Percentiles rank a stretch among this genome's conserved stretches.
Evolutionary conservation across 306 rosid species (phyloP).

Genomic region (Cucurbita moschata): DNA sequence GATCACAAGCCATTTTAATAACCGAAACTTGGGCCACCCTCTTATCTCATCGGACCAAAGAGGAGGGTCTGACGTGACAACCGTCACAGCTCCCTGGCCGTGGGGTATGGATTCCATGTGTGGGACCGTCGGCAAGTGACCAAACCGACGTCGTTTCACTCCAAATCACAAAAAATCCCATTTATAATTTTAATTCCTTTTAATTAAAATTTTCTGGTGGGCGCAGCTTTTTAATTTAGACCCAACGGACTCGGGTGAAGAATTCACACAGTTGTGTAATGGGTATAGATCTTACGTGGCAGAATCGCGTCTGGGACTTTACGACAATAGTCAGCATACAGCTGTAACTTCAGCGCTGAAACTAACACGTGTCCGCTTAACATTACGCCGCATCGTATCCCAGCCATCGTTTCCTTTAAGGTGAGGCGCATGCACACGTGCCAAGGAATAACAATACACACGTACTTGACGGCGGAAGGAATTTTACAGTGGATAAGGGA

Average conservation of each 20-base stretch:
- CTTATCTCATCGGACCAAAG: not conserved
- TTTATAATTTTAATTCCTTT: no score
- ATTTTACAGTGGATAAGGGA: not conserved
- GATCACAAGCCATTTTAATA: slow-evolving; percentile 3
- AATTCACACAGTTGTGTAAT: not conserved
- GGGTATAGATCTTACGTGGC: not conserved
- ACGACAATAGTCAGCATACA: slow-evolving; percentile 1
- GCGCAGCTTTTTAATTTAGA: not conserved
- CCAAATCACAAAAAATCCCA: not conserved
- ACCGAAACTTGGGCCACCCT: not conserved
- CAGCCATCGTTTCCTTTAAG: not conserved
- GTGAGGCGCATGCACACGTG: not conserved
- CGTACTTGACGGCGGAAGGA: not conserved
- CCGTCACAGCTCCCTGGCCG: not conserved
- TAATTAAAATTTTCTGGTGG: no score
- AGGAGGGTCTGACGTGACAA: not conserved
- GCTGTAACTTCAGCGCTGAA: not conserved
- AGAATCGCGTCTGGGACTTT: not conserved
- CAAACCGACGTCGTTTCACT: not conserved
- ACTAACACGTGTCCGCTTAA: not conserved
- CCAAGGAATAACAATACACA: not conserved
- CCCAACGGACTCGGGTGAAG: not conserved
- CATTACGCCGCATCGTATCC: not conserved
- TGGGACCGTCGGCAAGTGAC: not conserved
- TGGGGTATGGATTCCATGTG: not conserved